Conservation (phyloP, 805 yeast species). For the Sungouiella blattae region DNA sequence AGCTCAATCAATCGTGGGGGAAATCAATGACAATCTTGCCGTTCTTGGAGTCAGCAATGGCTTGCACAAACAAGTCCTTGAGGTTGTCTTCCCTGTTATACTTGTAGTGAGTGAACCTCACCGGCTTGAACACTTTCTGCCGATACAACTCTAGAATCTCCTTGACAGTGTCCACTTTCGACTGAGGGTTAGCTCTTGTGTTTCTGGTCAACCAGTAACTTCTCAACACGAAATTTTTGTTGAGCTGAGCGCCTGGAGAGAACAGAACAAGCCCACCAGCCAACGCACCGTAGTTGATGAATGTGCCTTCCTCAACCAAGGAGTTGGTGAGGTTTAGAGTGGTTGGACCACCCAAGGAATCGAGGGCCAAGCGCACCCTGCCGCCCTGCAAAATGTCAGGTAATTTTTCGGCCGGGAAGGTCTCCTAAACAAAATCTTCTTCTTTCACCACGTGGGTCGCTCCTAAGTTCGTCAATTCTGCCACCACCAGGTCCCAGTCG, state of each 20-base stretch:
- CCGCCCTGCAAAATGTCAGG: constrained; percentile 17
- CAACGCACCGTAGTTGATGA: constrained; percentile 27
- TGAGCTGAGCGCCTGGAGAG: constrained; percentile 24
- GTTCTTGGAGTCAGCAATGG: constrained; percentile 5
- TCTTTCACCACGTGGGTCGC: constrained; percentile 32
- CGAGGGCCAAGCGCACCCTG: constrained; percentile 27
- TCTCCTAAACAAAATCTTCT: constrained; percentile 19
- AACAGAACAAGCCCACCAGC: constrained; percentile 16
- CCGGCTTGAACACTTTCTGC: constrained; percentile 49
- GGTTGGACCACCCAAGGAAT: constrained; percentile 28
- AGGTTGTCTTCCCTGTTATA: constrained; percentile 17
- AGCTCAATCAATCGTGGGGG: no score
- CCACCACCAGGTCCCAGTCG: constrained; percentile 13
- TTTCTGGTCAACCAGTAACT: constrained; percentile 33
- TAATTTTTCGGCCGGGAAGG: constrained; percentile 11
- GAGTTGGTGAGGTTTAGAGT: constrained; percentile 19
- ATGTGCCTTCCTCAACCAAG: constrained; percentile 24
- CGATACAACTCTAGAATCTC: constrained; percentile 57
- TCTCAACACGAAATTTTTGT: constrained; percentile 25
- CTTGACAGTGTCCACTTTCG: constrained; percentile 52
- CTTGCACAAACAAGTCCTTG: constrained; percentile 8
- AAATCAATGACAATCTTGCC: constrained; percentile 10
- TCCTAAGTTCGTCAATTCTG: constrained; percentile 23
- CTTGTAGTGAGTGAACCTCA: constrained; percentile 42
- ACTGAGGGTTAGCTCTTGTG: constrained; percentile 44